Base-by-base conservation (phyloP, 208 protist species). In the Acanthamoeba divionensis region DNA sequence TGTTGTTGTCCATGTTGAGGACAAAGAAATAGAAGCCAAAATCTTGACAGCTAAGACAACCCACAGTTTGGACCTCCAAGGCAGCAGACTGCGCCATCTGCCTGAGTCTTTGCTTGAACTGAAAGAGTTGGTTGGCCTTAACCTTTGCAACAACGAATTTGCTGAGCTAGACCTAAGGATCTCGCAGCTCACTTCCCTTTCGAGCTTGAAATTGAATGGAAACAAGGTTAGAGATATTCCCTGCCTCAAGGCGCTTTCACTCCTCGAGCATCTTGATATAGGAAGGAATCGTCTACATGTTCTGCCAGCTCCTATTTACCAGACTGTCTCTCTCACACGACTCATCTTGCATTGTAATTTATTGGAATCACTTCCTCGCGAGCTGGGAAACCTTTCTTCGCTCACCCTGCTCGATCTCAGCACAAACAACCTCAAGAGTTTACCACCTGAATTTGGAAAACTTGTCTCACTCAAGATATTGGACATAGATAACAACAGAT, bases 401-500 rank as follows among this genome's bases (percentile, higher is more conserved):
- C 60, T 88, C 31, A 88, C 80, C 24, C 44, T 88, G 12, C 80
- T 88, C n/a, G 80, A 88, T 10, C 57, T 88, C 36, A 88, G 80
- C 57, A 88, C 80, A 26, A 88, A 88, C 80, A 88, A 88, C 80
- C 80, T 88, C 12, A 47, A 38, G 57, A 36, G 38, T 36, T 44
- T 88, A 33, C 80, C 80, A 24, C 52, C 52, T 21, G 80, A 66
- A 29, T 24, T 88, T 18, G 80, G 80, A 33, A 41, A 18, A 44
- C 44, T 88, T 54, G 38, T 31, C 33, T 24, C 24, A 36, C 80
- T 88, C 21, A 66, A 71, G 38, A 88, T 41, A 38, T 62, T 88
- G 29, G 80, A 88, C 60, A 88, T 88, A 54, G 80, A 88, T 44
- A 88, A 88, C 80, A 88, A 88, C 18, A 33, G 52, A 12, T 62